Conservation (phyloP, 306 rosid genomes). For the apple (Malus domestica) region ASM211411v1 NC_041803.1:50923001-50923500, state of each 20-base stretch:
- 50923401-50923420: conserved; percentile 89
- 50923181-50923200: conserved; percentile 54
- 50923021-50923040: conserved; percentile 68
- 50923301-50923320: conserved; percentile 60
- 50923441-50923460: conserved; percentile 72
- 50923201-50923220: conserved; percentile 54
- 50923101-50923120: conserved; percentile 88
- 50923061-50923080: conserved; percentile 96
- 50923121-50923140: conserved; percentile 92
- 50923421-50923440: conserved; percentile 68
- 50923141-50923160: conserved; percentile 87
- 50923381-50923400: conserved; percentile 72
- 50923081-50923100: conserved; percentile 68
- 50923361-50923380: conserved; percentile 82
- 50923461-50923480: conserved; percentile 86
- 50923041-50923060: conserved; percentile 91
- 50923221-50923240: conserved; percentile 88
- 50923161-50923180: conserved; percentile 78
- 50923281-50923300: conserved; percentile 75
- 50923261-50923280: conserved; percentile 72
- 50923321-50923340: conserved; percentile 90
- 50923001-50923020: conserved; percentile 73
- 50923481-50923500: conserved; percentile 59
- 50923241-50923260: conserved; percentile 82
- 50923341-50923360: conserved; percentile 78